Percentiles rank a stretch among this genome's conserved stretches.
phyloP scores from a whole-genome alignment of 257 asterid species.

The Solanum infundibuliforme region DNA sequence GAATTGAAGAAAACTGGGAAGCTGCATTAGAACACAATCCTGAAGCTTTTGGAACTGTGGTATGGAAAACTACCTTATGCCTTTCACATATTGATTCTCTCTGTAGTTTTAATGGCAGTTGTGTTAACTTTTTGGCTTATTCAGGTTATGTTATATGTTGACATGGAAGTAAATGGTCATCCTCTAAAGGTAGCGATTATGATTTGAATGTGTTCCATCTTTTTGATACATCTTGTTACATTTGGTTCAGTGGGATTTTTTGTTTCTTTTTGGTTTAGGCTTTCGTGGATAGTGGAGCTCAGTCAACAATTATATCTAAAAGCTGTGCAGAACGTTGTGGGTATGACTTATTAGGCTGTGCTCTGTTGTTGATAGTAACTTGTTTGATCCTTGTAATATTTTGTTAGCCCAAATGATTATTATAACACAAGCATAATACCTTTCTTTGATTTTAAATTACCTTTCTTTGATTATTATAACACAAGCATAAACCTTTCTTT shows the following conservation, averaged over 20 bases:
- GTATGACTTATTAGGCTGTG: slow-evolving; percentile 25
- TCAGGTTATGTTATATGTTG: slow-evolving; percentile 96
- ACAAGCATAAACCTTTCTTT: too few relatives aligned
- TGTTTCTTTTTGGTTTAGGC: slow-evolving; percentile 47
- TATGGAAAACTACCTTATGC: slow-evolving; percentile 14
- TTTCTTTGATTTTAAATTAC: too few relatives aligned
- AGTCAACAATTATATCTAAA: slow-evolving; percentile 94
- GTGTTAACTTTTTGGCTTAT: not conserved
- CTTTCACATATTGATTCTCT: not conserved
- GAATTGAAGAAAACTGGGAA: slow-evolving; percentile 97
- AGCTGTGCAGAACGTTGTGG: slow-evolving; percentile 96
- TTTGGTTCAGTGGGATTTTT: not conserved
- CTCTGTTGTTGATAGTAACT: not conserved
- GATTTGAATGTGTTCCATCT: not conserved
- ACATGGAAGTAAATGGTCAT: slow-evolving; percentile 97
- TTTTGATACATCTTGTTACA: not conserved
- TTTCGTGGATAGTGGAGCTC: slow-evolving; percentile 99
- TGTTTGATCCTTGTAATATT: not conserved
- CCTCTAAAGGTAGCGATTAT: slow-evolving; percentile 64
- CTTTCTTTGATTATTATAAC: too few relatives aligned
- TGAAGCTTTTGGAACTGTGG: slow-evolving; percentile 97
- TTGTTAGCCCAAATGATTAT: not conserved
- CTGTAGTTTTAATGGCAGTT: not conserved
- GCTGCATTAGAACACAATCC: slow-evolving; percentile 97
- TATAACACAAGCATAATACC: not conserved